phyloP scores from a whole-genome alignment of 352 stramenopile species.

The Pythium insidiosum region DNA sequence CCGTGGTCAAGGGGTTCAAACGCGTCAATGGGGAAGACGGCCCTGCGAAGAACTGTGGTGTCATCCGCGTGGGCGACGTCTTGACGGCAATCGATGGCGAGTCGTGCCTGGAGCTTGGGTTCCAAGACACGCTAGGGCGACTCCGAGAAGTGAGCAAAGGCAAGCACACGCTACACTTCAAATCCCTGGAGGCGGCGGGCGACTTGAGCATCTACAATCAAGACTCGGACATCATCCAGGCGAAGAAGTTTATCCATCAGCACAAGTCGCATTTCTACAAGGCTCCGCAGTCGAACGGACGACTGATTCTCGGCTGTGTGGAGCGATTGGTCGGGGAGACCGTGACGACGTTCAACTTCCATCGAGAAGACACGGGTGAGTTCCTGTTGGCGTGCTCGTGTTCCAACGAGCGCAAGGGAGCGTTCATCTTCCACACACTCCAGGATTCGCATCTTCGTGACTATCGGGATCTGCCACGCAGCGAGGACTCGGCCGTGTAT shows the following conservation, averaged over 20 bases:
- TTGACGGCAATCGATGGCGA: constrained; percentile 65
- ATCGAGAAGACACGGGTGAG: constrained; percentile 73
- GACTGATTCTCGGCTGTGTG: constrained; percentile 60
- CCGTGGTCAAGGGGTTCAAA: constrained; percentile 65
- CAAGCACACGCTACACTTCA: constrained; percentile 63
- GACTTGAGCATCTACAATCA: constrained; percentile 61
- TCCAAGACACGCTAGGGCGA: constrained; percentile 41
- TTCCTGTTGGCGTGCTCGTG: constrained; percentile 70
- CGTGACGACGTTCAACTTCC: constrained; percentile 84
- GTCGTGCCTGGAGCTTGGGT: constrained; percentile 62
- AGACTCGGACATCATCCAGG: constrained; percentile 51
- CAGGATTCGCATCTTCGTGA: constrained; percentile 63
- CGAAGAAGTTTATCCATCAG: constrained; percentile 67
- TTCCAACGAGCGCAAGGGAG: constrained; percentile 52
- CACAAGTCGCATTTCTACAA: constrained; percentile 74
- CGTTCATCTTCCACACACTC: constrained; percentile 80
- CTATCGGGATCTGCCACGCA: constrained; percentile 66
- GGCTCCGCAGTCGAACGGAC: constrained; percentile 6
- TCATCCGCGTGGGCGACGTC: constrained; percentile 63
- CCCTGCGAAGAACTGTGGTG: constrained; percentile 38
- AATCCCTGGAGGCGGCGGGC: constrained; percentile 50
- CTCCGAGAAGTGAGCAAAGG: constrained; percentile 32
- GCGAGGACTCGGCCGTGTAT: constrained; percentile 73
- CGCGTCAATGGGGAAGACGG: constrained; percentile 38
- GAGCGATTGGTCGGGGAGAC: constrained; percentile 57